Evolutionary conservation across 202 grass and related monocot genomes (phyloP), one percentile per base, ranked within the genome.

Genomic region (Schoenoplectus tabernaemontani): DNA sequence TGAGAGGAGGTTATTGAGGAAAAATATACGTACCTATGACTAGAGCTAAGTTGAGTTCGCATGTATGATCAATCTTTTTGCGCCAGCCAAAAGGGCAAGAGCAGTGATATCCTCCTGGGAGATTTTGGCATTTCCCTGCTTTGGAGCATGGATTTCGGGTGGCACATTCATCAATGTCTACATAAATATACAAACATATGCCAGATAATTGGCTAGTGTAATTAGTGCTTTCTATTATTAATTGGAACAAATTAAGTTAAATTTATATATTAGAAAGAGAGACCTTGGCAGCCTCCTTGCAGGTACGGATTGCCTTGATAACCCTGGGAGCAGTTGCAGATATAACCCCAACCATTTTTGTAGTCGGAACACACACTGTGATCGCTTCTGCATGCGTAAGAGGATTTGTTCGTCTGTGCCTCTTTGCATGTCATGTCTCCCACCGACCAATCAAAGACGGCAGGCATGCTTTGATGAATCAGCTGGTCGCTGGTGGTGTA

Each of bases 291-390:
- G 32, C 61, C 61, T 64, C 33, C 33, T n/a, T 64, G 13, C 10
- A 81, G 61, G 32, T 64, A 64, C n/a, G 61, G 13, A 64, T 64
- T 64, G 32, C 61, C 61, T n/a, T 64, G 5, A 83, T 81, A 93
- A 32, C 90, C 90, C 9, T 57, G 33, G 33, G 87, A 90, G 85
- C 90, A 93, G 82, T 90, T 93, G 87, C 90, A 93, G 46, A 93
- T 82, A 78, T 90, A 93, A 3, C 90, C 87, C 57, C 0, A 8
- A 59, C 23, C 87, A 80, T 87, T 77, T 70, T 67, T 83, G 80
- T 85, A 28, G 57, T 59, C 85, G 26, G 88, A 56, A 73, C 90
- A 93, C 36, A 64, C 62, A 51, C 87, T 90, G 82, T 84, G 41
- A 60, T 0, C 6, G 15, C 85, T 90, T 59, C 33, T 81, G n/a